These are phyloP conservation scores for Scytalidium lignicola DNA, from an alignment of 2,329 filamentous ascomycete genomes.

Conservation along the genomic window DNA sequence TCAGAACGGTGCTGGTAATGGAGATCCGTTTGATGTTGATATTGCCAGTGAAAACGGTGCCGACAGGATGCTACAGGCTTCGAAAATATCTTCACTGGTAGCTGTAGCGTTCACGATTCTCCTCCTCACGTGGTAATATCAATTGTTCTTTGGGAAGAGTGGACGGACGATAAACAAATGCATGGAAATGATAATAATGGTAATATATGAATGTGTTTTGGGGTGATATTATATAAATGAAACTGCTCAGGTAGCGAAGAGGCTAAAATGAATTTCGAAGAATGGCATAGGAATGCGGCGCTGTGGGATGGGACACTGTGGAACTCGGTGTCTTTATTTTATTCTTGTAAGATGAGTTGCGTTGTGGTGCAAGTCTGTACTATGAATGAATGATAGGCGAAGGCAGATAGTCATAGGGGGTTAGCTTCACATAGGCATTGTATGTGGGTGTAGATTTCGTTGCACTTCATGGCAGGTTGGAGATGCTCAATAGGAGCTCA, in stretches of 20 bases:
- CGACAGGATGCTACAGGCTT: background rate
- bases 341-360: too few relatives aligned
- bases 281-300: too few relatives aligned
- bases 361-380: too few relatives aligned
- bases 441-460: too few relatives aligned
- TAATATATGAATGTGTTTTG: background rate
- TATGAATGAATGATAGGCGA: too few relatives aligned
- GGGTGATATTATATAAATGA: background rate
- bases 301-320: too few relatives aligned
- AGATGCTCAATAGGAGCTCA: too few relatives aligned
- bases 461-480: too few relatives aligned
- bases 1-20: background rate
- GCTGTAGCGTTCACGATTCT: background rate
- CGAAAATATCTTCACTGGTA: background rate
- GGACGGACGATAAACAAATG: background rate
- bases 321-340: too few relatives aligned
- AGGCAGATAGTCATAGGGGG: too few relatives aligned
- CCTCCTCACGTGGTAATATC: background rate
- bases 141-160: background rate
- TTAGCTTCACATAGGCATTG: too few relatives aligned
- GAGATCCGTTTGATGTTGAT: background rate
- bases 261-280: background rate
- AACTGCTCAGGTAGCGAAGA: background rate
- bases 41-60: background rate
- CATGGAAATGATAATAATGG: background rate